Base-by-base conservation (phyloP, 148 eudicot genomes). In the Silene conica region DNA sequence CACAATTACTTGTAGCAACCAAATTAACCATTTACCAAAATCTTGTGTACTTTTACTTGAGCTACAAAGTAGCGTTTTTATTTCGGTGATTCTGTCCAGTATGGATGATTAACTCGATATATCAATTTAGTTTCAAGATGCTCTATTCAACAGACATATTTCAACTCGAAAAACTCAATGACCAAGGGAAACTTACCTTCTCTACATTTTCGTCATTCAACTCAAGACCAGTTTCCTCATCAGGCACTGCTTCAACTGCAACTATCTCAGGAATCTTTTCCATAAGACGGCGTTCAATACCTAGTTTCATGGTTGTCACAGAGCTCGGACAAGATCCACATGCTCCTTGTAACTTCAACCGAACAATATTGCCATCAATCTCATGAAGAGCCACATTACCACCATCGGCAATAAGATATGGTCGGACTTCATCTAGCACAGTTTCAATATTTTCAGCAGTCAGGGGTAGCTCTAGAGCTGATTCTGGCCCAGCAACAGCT, bases 301-400 rank as follows among this genome's bases (percentile, higher is more conserved):
- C 97, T 87, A 94, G 66, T 81, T 88, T 91, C 98, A 94, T 91
- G 60, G 98, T 94, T 73, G 82, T 88, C 38, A 78, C 85, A 76
- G 97, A 87, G 79, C 98, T 94, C 18, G 97, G 97, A 78, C 97
- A 94, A 31, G 97, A 94, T 23, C 98, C 98, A 84, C 98, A 91
- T 21, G 96, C 97, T 74, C 98, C 93, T 85, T 94, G 97, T 63
- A 94, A 78, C 81, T 89, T 91, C 80, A 94, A 79, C 70, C 78
- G 82, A 31, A 91, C 97, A 77, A 94, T 80, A 83, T 86, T 86
- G 52, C 91, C 98, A 83, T 94, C 98, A 74, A 94, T 88, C 82
- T 94, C 97, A 28, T 94, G 92, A 60, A 94, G 77, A 34, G 90
- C 97, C 65, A 94, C 98, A 73, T 94, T 94, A 77, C 98, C 98